phyloP scores from a whole-genome alignment of 768 basidiomycete genomes.

The Podaxis rugospora region DNA sequence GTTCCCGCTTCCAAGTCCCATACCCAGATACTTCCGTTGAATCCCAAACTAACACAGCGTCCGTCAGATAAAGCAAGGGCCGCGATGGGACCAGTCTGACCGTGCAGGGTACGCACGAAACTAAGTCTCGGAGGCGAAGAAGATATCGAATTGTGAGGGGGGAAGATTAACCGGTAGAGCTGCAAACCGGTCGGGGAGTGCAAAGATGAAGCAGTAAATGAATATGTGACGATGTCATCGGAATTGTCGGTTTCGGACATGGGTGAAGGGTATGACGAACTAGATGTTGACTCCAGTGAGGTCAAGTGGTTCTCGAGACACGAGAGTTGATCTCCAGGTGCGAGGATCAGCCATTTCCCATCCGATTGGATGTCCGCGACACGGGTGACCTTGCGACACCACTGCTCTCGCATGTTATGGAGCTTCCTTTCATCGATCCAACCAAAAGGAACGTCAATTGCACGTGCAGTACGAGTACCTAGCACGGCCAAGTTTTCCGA shows the following conservation, averaged over 20 bases:
- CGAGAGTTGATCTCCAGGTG: constrained; percentile 43
- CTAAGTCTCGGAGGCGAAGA: constrained; percentile 57
- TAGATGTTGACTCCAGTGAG: constrained; percentile 14
- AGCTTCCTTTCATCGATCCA: constrained; percentile 70
- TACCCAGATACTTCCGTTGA: constrained; percentile 75
- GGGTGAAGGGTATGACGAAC: constrained; percentile 19
- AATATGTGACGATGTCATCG: neutral
- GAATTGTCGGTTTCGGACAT: constrained; percentile 11
- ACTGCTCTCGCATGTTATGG: constrained; percentile 64
- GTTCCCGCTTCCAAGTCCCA: constrained; percentile 76
- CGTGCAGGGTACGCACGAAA: constrained; percentile 69
- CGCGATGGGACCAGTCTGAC: constrained; percentile 62
- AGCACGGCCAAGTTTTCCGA: constrained; percentile 36
- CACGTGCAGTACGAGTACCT: constrained; percentile 59
- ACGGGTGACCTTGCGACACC: constrained; percentile 66
- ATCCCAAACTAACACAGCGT: constrained; percentile 71
- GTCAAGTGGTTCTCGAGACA: constrained; percentile 12
- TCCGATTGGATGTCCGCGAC: constrained; percentile 79
- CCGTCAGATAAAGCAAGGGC: constrained; percentile 76
- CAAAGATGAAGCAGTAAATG: constrained; percentile 18
- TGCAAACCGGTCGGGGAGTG: constrained; percentile 54
- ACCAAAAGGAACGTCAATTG: constrained; percentile 66
- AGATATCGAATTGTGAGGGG: constrained; percentile 38
- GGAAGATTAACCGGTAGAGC: constrained; percentile 69
- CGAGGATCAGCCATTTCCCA: constrained; percentile 82